Conservation (phyloP, 352 stramenopile species). For the Lagenidium sp. region DNA sequence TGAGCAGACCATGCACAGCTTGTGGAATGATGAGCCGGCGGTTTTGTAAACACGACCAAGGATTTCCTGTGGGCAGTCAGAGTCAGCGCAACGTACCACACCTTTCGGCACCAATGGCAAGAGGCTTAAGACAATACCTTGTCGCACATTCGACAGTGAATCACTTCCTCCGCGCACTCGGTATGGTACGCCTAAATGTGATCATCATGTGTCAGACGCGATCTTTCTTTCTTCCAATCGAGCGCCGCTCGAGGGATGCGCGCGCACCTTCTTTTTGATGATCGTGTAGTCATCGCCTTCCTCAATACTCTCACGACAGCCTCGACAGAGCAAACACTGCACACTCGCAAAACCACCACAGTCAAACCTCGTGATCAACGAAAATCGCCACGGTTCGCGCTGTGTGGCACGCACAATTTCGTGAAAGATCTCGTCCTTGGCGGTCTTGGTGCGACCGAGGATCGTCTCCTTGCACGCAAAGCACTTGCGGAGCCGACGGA, state of each 20-base stretch:
- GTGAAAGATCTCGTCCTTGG: constrained; percentile 76
- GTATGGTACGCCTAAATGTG: constrained; percentile 71
- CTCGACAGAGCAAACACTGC: constrained; percentile 64
- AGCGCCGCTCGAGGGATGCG: no score
- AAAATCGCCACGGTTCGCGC: not conserved
- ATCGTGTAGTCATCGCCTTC: constrained; percentile 71
- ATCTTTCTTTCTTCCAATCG: no score
- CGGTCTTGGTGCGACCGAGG: constrained; percentile 63
- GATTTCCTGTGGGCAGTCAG: no score
- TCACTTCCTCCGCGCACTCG: constrained; percentile 59
- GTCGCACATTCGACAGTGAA: constrained; percentile 62
- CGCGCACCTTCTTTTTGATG: constrained; percentile 60
- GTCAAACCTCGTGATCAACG: not conserved
- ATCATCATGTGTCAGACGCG: no score
- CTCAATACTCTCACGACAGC: constrained; percentile 66
- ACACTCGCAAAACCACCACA: not conserved
- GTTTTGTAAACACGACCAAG: constrained; percentile 65
- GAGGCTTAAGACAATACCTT: constrained; percentile 30
- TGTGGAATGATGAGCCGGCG: constrained; percentile 56
- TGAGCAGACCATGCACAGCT: constrained; percentile 72
- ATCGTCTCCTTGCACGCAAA: constrained; percentile 79
- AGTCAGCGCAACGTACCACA: no score
- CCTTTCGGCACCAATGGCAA: not conserved
- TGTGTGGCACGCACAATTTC: constrained; percentile 41
- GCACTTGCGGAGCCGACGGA: constrained; percentile 70